Evolutionary conservation across 1,284 basidiomycete species (phyloP), one percentile per base, ranked within the genome.

Genomic region (Trichosporon inkin): DNA sequence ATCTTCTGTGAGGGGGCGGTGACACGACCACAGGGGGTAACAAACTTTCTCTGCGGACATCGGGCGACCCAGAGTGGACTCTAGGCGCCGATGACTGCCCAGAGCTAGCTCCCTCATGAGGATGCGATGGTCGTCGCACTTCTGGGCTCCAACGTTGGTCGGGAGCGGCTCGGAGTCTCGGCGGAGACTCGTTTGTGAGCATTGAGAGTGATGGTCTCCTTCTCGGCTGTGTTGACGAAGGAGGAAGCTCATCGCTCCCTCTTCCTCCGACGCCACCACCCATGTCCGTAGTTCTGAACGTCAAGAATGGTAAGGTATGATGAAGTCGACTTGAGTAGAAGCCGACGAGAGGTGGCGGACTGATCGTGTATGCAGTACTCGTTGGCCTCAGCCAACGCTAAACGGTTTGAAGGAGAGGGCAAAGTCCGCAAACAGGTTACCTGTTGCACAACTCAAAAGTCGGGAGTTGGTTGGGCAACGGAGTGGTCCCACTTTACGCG

Each of bases 241-340:
- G 44, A 11, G 44, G 44, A 32, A 32, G 44, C 22, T 49, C 44
- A 24, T 32, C 44, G 44, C 44, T 24, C 28, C 44, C 44, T 49
- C 44, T 49, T 49, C 44, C 44, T 16, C 44, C 44, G n/a, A 49
- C 44, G 44, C 44, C 44, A 49, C 44, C 44, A 49, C 44, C 28
- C 44, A 49, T 49, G 22, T 49, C 28, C 22, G n/a, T 32, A 49
- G 17, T 22, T 32, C 22, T 49, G 44, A 49, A 28, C 16, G 22
- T 16, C 24, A 19, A 28, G 24, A 49, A 49, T 49, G 44, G 44
- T 49, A 24, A 24, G 16, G 44, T 32, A 24, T 49, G 11, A 24
- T 49, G 6, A 49, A 11, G 44, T 49, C 44, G 44, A 49, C 44
- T 49, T 24, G 44, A 11, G 44, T 49, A n/a, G 44, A 49, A 49